Evolutionary conservation across 768 basidiomycete species (phyloP).

Genomic region (Podaxis sp.): DNA sequence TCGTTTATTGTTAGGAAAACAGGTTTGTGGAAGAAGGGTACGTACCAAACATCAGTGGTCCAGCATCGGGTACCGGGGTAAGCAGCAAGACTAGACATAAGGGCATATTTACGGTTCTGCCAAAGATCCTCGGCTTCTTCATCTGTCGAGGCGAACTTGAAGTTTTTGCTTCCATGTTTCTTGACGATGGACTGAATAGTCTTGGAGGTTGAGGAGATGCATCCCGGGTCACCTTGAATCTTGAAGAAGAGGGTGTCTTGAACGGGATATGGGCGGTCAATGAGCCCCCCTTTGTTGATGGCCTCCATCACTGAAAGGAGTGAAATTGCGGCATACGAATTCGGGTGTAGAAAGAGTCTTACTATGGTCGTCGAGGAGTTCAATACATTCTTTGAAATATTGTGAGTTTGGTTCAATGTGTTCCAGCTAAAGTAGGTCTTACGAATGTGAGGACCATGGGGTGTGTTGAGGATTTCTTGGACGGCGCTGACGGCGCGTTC

Average conservation of each 20-base stretch:
- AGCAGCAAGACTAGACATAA: constrained; percentile 68
- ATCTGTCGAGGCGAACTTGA: constrained; percentile 73
- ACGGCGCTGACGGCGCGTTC: constrained; percentile 78
- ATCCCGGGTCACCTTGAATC: constrained; percentile 72
- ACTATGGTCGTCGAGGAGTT: constrained; percentile 81
- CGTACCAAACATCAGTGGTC: constrained; percentile 90
- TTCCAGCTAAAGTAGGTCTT: constrained; percentile 26
- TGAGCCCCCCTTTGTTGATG: constrained; percentile 65
- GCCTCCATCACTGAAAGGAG: constrained; percentile 66
- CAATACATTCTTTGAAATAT: constrained; percentile 69
- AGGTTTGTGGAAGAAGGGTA: background rate
- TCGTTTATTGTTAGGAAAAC: background rate
- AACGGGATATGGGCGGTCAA: constrained; percentile 62
- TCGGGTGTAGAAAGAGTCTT: constrained; percentile 19
- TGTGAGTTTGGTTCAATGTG: background rate
- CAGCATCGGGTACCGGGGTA: constrained; percentile 68
- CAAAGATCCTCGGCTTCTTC: constrained; percentile 78
- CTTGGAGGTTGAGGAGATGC: constrained; percentile 58
- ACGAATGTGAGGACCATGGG: constrained; percentile 76
- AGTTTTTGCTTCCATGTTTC: constrained; percentile 65
- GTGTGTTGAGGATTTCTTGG: constrained; percentile 71
- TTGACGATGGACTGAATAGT: constrained; percentile 60
- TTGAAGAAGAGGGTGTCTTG: constrained; percentile 90
- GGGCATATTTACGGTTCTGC: constrained; percentile 83
- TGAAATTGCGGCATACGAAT: background rate